Conservation (phyloP, 2,329 filamentous ascomycete species). For the Venturia nashicola region DNA sequence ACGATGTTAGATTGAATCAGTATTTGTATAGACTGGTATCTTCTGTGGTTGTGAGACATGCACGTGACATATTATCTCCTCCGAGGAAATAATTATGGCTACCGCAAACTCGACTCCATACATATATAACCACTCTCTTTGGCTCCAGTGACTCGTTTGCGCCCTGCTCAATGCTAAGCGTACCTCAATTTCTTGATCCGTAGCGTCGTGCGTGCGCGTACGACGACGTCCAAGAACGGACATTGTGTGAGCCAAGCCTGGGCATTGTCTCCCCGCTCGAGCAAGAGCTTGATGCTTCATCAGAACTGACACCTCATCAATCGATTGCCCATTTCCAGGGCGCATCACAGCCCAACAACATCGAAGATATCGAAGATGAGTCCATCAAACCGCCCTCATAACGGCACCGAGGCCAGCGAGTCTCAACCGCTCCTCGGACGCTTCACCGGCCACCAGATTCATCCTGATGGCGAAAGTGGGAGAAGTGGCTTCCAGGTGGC, state of each 20-base stretch:
- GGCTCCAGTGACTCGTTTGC: neutral
- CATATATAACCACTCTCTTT: too few relatives aligned
- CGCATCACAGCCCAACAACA: neutral
- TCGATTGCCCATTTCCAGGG: neutral
- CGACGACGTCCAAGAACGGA: neutral
- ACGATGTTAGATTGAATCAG: too few relatives aligned
- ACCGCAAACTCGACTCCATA: too few relatives aligned
- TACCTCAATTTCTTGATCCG: neutral
- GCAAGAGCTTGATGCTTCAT: neutral
- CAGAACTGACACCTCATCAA: neutral
- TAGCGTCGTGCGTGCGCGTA: neutral
- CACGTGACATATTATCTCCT: too few relatives aligned
- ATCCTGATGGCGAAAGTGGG: slow-evolving; percentile 7
- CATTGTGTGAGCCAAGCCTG: neutral
- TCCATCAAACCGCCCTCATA: neutral
- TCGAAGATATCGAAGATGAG: neutral
- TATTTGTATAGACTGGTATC: too few relatives aligned
- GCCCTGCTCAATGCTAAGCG: neutral
- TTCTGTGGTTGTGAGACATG: too few relatives aligned
- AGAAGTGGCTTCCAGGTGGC: neutral
- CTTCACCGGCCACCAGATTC: neutral
- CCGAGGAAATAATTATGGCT: too few relatives aligned
- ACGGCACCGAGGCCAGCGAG: neutral
- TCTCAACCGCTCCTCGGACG: neutral
- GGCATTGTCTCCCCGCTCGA: neutral